A percentile compares a stretch with the other conserved stretches of the same genome.
Conservation (phyloP, 345 rosid genomes). For the Trapa incisa region DNA sequence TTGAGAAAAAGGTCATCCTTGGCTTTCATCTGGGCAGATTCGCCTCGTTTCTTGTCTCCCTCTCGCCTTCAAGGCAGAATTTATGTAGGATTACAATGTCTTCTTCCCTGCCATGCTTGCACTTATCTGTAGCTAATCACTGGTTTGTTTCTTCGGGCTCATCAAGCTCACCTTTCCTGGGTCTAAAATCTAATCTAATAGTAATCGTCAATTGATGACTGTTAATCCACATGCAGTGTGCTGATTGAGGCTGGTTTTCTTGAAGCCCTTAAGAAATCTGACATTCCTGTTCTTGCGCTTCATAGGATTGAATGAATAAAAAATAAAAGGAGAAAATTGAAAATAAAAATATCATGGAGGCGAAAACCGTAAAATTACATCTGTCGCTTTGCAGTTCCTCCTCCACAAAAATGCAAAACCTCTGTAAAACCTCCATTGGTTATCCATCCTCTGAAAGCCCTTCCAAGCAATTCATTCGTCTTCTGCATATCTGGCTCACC, state of each 20-base stretch:
- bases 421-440: constrained; percentile 20
- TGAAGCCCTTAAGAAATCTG: neutral
- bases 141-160: no score
- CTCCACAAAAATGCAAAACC: constrained; percentile 16
- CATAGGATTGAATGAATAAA: neutral
- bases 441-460: constrained; percentile 6
- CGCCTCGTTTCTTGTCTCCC: no score
- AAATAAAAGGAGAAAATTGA: neutral
- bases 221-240: no score
- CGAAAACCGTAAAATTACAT: neutral
- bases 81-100: no score
- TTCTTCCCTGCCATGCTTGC: neutral
- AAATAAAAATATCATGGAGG: neutral
- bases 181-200: no score
- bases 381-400: constrained; percentile 3
- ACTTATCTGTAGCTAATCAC: neutral
- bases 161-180: no score
- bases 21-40: no score
- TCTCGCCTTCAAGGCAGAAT: no score
- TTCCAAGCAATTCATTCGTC: neutral
- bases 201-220: no score
- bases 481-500: no score
- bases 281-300: no score
- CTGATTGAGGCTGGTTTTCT: no score
- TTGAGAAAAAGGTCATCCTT: neutral